Evolutionary conservation across 2,329 filamentous ascomycete species (phyloP).

Genomic region (Fusarium lyarnte): DNA sequence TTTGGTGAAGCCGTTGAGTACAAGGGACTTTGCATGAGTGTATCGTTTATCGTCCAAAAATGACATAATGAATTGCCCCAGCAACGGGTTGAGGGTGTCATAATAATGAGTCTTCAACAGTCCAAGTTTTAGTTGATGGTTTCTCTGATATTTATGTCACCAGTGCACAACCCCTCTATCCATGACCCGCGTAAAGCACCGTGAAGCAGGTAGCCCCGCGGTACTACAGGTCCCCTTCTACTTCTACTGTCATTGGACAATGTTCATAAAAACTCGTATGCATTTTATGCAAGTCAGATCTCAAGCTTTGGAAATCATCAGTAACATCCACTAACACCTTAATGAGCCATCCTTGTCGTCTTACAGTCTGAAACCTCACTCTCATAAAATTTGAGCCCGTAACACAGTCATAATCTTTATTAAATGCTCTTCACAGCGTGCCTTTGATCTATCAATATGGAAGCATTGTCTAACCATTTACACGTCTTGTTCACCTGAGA

Average conservation of each 20-base stretch:
- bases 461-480: not conserved
- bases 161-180: not conserved
- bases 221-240: not conserved
- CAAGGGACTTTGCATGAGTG: constrained; percentile 18
- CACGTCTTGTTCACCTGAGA: not conserved
- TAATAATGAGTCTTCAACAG: not conserved
- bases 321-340: not conserved
- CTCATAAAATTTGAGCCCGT: not conserved
- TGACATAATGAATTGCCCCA: constrained; percentile 42
- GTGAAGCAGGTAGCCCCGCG: constrained; percentile 23
- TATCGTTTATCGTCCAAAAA: constrained; percentile 24
- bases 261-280: not conserved
- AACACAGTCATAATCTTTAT: not conserved
- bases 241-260: not conserved
- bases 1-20: constrained; percentile 30
- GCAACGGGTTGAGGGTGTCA: constrained; percentile 31
- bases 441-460: not conserved
- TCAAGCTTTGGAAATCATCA: not conserved
- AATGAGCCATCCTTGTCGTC: not conserved
- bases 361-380: not conserved
- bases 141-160: not conserved
- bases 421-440: not conserved
- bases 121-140: not conserved
- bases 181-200: constrained; percentile 33
- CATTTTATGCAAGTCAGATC: not conserved